Base-by-base conservation (phyloP, 2,329 filamentous ascomycete species). In the Fusarium sp. region DNA sequence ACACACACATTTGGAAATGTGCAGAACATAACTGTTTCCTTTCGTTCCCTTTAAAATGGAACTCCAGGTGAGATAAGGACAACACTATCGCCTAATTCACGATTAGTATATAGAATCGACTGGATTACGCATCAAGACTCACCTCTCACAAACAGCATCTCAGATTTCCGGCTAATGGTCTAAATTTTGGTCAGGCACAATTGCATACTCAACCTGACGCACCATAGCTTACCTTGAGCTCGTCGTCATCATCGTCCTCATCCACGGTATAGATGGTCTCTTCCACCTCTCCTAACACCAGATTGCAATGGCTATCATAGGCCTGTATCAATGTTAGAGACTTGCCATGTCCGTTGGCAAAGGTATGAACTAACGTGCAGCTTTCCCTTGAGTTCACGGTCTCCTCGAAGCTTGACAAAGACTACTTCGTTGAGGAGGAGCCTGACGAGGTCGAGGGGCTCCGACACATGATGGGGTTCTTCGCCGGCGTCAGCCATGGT, bases 91-190 rank as follows among this genome's bases (percentile, higher is more conserved):
- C 90, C 90, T 92, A 68, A 9, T 5, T 22, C 44, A 41, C 20
- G 48, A 66, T 80, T 50, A 79, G 75, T 41, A 35, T 35, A 26
- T 22, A 20, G 24, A 40, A 26, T 8, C 30, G 17, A 22, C 15
- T 9, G 22, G 20, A 20, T 20, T 7, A n/a, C 13, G 39, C 7
- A 33, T 10, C 22, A 19, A 45, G n/a, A 79, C 86, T 67, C 82
- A 95, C 94, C 95, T 92, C 96, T 86, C 60, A 99, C 95, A 79
- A 99, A 99, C 20, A 99, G 83, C 96, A 99, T 99, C 79, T 98
- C 96, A 43, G 94, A 96, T 80, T 97, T 96, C 82, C 97, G 97
- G 83, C 95, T 97, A 67, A 96, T 89, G 15, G 94, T 97, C 92
- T 97, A 67, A 7, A 50, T 19, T 28, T n/a, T 22, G 56, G 35